Evolutionary conservation across 2,329 filamentous ascomycete species (phyloP), one percentile per base, ranked within the genome.

Genomic region (Stachybotrys chartarum): DNA sequence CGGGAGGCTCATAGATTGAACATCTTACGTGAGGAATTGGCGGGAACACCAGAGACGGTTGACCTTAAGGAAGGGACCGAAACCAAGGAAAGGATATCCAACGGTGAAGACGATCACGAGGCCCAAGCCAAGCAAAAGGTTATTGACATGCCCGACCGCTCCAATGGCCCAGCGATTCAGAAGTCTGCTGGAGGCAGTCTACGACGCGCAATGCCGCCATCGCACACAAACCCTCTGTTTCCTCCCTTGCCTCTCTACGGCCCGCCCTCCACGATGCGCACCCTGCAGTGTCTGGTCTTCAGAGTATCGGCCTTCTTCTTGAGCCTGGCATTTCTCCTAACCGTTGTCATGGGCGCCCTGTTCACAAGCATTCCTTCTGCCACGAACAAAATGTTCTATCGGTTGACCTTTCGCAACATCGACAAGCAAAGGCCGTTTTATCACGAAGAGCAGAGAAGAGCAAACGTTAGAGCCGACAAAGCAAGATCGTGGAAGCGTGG

Each of bases 191-290:
- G 76, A 30, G 75, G 70, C 12, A 76, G 77, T 16, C 61, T 83
- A 17, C 69, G 71, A 48, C 72, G 67, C 56, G 66, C 77, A 14
- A 79, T 78, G 72, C 85, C 87, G 0, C 83, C 85, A 1, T 85
- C 85, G 7, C 80, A 83, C 59, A 92, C 89, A 2, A 86, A 92
- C 61, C 88, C 90, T 3, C 74, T 96, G 6, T 97, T 97, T 61
- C 91, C 91, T 6, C 89, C 90, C 2, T 71, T 96, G 8, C 91
- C 91, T 0, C 75, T 90, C 1, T 96, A 96, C 63, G 89, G 89
- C 0, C 87, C 90, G 0, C 85, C 91, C 0, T 86, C 87, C 1
- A 53, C 81, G 0, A 56, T 86, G n/a, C 79, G 85, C 51, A 77
- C 83, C 35, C 35, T 91, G 1, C 86, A 92, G 60, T 89, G 83